These are phyloP conservation scores for Alopecurus myosuroides DNA, from an alignment of 176 grass and related monocot genomes.

Conservation along the genomic window DNA sequence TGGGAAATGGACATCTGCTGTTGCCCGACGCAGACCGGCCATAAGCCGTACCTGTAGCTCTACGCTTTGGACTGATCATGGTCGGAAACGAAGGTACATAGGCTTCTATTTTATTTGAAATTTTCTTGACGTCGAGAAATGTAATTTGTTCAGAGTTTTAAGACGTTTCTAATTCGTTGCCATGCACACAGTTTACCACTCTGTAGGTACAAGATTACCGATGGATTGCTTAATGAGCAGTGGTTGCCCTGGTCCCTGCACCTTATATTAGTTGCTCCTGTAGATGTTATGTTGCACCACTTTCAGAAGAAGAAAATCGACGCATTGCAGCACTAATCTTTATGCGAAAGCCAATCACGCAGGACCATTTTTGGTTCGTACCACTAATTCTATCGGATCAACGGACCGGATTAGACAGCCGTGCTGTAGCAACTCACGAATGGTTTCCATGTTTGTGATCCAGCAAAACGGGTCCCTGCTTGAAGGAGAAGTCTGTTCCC, in stretches of 20 bases:
- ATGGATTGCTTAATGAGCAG: not conserved
- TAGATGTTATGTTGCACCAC: not conserved
- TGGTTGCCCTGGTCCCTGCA: not conserved
- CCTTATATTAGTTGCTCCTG: not conserved
- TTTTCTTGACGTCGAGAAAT: too few relatives aligned
- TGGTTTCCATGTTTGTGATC: not conserved
- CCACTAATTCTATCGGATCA: not conserved
- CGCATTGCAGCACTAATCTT: not conserved
- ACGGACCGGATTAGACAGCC: not conserved
- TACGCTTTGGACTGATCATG: not conserved
- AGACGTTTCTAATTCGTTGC: not conserved
- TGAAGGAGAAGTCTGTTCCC: slow-evolving; percentile 58
- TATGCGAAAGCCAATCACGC: not conserved
- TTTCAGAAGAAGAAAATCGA: not conserved
- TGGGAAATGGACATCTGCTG: not conserved
- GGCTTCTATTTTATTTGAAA: not conserved
- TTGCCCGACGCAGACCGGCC: not conserved
- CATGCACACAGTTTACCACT: not conserved
- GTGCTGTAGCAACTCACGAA: not conserved
- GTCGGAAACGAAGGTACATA: not conserved
- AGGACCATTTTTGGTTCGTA: not conserved
- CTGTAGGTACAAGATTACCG: not conserved
- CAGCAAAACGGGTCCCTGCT: slow-evolving; percentile 22
- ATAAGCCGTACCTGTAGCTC: not conserved
- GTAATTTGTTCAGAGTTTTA: too few relatives aligned